Evolutionary conservation across 805 yeast genomes (phyloP).

Genomic region (Komagataella populi): DNA sequence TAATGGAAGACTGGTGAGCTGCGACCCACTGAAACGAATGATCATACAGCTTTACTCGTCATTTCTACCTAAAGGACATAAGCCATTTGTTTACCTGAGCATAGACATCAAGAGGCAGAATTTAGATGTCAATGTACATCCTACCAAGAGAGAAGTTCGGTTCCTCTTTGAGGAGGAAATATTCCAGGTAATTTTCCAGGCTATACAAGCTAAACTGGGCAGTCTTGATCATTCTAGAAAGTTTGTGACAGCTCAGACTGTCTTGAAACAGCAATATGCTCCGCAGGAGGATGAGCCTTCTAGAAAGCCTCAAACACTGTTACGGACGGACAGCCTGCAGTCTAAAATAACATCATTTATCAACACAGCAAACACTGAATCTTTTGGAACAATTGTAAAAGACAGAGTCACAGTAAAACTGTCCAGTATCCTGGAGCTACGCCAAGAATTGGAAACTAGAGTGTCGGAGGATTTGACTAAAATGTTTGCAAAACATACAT

Average conservation of each 20-base stretch:
- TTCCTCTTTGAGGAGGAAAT: constrained; percentile 83
- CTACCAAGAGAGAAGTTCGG: constrained; percentile 86
- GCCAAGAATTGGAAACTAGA: constrained; percentile 30
- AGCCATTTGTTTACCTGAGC: constrained; percentile 66
- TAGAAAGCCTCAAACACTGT: constrained; percentile 51
- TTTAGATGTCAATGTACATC: constrained; percentile 90
- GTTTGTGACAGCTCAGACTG: constrained; percentile 49
- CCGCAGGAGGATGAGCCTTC: constrained; percentile 6
- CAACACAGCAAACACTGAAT: not conserved
- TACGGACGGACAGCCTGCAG: constrained; percentile 61
- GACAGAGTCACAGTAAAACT: constrained; percentile 31
- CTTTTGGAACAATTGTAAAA: not conserved
- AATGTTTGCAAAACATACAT: constrained; percentile 54
- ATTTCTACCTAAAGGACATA: constrained; percentile 66
- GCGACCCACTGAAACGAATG: constrained; percentile 70
- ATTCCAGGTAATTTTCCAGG: constrained; percentile 38
- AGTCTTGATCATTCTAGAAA: constrained; percentile 54
- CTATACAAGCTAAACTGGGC: constrained; percentile 35
- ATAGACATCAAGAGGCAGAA: constrained; percentile 53
- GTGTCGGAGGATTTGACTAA: constrained; percentile 46
- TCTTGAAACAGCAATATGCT: constrained; percentile 7
- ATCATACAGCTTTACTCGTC: constrained; percentile 44
- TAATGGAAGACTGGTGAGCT: constrained; percentile 68
- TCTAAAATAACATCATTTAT: constrained; percentile 30
- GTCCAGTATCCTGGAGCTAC: constrained; percentile 44